Evolutionary conservation across 345 rosid species (phyloP), one percentile per base, ranked within the genome.

Genomic region (Sonneratia alba): DNA sequence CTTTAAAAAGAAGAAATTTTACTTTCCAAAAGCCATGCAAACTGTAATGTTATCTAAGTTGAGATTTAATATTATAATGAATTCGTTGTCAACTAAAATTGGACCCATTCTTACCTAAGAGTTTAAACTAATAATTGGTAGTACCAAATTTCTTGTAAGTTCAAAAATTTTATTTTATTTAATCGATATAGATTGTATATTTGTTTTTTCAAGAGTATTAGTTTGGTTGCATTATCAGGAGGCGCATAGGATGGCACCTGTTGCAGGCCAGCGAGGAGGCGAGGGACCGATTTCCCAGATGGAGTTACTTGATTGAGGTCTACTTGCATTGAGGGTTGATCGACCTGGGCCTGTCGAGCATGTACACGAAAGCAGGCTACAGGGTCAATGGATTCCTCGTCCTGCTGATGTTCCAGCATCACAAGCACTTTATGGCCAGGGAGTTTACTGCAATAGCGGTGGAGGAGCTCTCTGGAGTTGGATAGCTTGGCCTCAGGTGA

Each of bases 361-460:
- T 94, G 96, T 94, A 90, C 76, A 78, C 67, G 38, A 94, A 85
- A 84, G 97, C 97, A 71, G 98, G 98, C 22, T 94, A 94, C 75
- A 71, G 73, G 10, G 79, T 86, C 24, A 91, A 93, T 80, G 87
- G 79, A 2, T 62, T 91, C 80, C 78, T 90, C 65, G 76, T 87
- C 72, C 83, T 94, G 76, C 73, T 94, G 83, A 83, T 81, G 86
- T 77, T 94, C 77, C 96, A 90, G 81, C 80, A 90, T 56, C 95
- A 96, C 77, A 94, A 91, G 76, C 93, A 91, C 85, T 86, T 94
- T 85, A 94, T 91, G 98, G 77, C 83, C 82, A 91, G 91, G 85
- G 85, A 83, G 73, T 89, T 90, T 73, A 81, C 86, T 34, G 70
- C 38, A 19, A 51, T 68, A 0, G 22, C 10, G 70, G 76, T 27